phyloP scores from a whole-genome alignment of 2,329 filamentous ascomycete genomes.

The Xylariales sp. region DNA sequence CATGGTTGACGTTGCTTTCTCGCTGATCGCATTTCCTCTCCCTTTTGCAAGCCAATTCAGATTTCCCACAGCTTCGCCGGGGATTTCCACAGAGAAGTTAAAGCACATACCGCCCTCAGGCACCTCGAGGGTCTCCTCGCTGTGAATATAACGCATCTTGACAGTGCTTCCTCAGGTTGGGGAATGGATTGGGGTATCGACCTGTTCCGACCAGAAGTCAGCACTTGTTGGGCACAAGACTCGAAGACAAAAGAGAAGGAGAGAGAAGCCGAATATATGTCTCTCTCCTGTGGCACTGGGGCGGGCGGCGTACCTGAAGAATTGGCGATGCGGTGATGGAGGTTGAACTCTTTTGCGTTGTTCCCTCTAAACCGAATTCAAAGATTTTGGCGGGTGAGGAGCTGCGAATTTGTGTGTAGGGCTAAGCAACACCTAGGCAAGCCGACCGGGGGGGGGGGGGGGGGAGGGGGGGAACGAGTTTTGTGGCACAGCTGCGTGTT shows the following conservation, averaged over 20 bases:
- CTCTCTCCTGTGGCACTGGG: no score
- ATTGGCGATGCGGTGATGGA: constrained; percentile 25
- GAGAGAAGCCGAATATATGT: constrained; percentile 7
- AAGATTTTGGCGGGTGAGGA: constrained; percentile 9
- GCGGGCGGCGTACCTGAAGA: constrained; percentile 22
- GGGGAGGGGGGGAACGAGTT: no score
- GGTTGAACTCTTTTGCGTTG: constrained; percentile 17
- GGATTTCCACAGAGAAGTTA: no score
- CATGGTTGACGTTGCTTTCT: no score
- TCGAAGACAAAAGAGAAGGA: constrained; percentile 4
- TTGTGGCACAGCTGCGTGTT: no score
- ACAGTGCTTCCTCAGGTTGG: constrained; percentile 42
- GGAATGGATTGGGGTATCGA: constrained; percentile 35
- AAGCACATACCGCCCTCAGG: constrained; percentile 92
- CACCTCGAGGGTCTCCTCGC: constrained; percentile 89
- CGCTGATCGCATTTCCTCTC: neutral
- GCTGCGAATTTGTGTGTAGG: constrained; percentile 13
- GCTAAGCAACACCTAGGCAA: no score
- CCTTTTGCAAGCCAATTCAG: neutral
- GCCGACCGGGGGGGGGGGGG: no score
- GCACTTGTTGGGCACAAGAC: neutral
- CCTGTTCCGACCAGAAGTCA: constrained; percentile 14
- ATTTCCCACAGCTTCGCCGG: no score
- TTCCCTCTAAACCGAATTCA: constrained; percentile 6
- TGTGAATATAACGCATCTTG: constrained; percentile 99